phyloP scores from a whole-genome alignment of 345 rosid species.

The Eucalyptus regnans region DNA sequence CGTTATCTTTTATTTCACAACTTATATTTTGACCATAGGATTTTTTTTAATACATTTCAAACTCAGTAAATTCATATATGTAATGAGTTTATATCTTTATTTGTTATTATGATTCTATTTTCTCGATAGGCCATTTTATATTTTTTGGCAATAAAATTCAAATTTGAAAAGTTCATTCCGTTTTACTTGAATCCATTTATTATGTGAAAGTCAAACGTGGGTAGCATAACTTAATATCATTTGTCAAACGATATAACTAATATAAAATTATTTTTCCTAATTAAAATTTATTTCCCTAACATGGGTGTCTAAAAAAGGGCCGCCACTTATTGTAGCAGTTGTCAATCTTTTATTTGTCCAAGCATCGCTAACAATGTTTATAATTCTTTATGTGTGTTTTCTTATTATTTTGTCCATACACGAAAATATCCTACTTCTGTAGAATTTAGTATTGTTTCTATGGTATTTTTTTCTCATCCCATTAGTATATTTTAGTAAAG shows the following conservation, averaged over 20 bases:
- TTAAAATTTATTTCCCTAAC: not conserved
- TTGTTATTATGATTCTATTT: not conserved
- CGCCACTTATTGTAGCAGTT: not conserved
- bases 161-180: not conserved
- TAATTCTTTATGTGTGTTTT: not conserved
- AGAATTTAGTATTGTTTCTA: not conserved
- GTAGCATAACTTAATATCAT: not conserved
- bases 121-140: not conserved
- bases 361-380: not conserved
- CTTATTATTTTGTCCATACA: not conserved
- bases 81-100: not conserved
- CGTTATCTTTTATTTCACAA: not conserved
- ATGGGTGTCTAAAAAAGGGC: not conserved
- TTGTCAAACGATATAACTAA: not conserved
- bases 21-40: not conserved
- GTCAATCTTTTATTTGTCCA: not conserved
- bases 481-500: not conserved
- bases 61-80: not conserved
- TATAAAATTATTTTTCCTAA: not conserved
- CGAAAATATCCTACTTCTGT: not conserved
- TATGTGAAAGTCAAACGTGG: not conserved
- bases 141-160: not conserved
- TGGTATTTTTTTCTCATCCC: not conserved
- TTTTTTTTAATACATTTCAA: not conserved
- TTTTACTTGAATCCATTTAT: not conserved